phyloP scores from a whole-genome alignment of 345 rosid species.

The Acer campestre region DNA sequence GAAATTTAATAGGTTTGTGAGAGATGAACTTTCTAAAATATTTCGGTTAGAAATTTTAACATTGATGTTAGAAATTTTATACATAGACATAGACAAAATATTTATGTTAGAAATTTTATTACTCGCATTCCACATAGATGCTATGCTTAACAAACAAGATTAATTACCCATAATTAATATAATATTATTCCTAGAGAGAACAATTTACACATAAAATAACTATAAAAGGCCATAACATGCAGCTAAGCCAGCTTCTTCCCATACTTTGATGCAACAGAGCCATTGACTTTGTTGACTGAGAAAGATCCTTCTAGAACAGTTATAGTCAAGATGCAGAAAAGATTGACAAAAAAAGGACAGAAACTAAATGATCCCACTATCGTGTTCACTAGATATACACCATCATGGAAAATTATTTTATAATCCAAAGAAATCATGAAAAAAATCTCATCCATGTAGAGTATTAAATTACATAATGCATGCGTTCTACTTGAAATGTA shows the following conservation, averaged over 20 bases:
- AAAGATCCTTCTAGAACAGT: not conserved
- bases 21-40: not conserved
- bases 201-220: not conserved
- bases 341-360: not conserved
- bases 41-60: not conserved
- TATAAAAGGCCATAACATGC: not conserved
- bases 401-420: not conserved
- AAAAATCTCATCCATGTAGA: not conserved
- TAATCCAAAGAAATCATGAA: not conserved
- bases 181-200: not conserved
- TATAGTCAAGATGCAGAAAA: not conserved
- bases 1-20: conserved; percentile 12
- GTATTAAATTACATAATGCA: not conserved
- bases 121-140: not conserved
- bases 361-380: not conserved
- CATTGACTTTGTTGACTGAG: not conserved
- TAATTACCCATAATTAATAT: not conserved
- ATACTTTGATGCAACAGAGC: not conserved
- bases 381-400: not conserved
- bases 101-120: not conserved
- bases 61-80: not conserved
- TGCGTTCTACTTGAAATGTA: not conserved
- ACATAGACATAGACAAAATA: not conserved
- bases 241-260: not conserved
- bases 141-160: not conserved